phyloP scores from a whole-genome alignment of 495 filamentous ascomycete genomes.

The Eremomyces bilateralis region DNA sequence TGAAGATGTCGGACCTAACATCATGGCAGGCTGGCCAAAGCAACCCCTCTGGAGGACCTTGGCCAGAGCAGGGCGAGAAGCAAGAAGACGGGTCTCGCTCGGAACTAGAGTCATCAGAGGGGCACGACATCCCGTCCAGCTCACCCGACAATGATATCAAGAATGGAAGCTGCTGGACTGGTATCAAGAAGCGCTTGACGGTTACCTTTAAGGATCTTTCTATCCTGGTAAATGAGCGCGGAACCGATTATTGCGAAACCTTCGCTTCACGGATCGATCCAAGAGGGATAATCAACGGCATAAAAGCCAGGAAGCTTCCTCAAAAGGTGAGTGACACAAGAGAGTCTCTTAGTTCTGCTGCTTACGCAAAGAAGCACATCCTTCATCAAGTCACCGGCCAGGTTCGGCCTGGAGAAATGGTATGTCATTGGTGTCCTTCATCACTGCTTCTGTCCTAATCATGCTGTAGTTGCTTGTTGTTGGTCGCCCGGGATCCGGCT shows the following conservation, averaged over 20 bases:
- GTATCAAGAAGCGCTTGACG: background rate
- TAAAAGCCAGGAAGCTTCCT: background rate
- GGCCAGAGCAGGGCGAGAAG: too few species aligned
- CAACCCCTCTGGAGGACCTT: too few species aligned
- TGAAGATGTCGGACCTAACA: too few species aligned
- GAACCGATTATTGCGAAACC: background rate
- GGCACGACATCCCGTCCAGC: background rate
- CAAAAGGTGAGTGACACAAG: background rate
- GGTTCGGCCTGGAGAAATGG: background rate
- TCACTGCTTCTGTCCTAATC: conserved; percentile 33
- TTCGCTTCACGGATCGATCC: background rate
- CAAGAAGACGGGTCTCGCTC: too few species aligned
- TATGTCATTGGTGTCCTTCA: conserved; percentile 40
- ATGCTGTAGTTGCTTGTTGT: conserved; percentile 57
- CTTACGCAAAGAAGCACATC: background rate
- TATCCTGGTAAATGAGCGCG: background rate
- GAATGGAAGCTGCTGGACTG: background rate
- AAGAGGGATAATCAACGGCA: background rate
- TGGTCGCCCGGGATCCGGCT: conserved; percentile 60
- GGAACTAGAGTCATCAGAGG: too few species aligned
- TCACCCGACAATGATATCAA: background rate
- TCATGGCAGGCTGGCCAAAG: too few species aligned
- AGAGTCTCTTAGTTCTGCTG: background rate
- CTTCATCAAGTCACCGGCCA: background rate
- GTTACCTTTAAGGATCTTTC: background rate